Base-by-base conservation (phyloP, 768 basidiomycete species). In the Leccinum uliginosum region DNA sequence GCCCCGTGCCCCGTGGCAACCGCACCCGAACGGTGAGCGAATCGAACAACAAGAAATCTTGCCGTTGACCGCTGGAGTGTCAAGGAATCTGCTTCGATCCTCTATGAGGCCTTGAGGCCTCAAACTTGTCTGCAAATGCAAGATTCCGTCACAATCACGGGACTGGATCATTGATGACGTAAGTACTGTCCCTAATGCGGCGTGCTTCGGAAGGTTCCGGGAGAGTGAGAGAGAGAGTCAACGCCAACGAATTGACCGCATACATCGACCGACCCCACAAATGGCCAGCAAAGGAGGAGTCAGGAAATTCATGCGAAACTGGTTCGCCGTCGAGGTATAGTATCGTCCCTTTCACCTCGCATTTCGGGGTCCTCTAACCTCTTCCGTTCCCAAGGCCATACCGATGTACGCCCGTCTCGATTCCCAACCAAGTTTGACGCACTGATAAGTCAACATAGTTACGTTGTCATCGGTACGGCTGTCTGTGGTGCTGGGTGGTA, bases 401-500 rank as follows among this genome's bases (percentile, higher is more conserved):
- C 81, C 80, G 47, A 75, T 82, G 78, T 80, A 65, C 67, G 77
- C 61, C 27, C 14, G 4, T 55, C 55, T 53, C 60, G 47, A 40
- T 45, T 51, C 57, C 50, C 26, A 55, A 45, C 35, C 27, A 3
- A 38, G 47, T 55, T 49, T 46, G 44, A 15, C 32, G 24, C 38
- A 58, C 60, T 71, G 21, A 68, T n/a, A 8, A 48, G 46, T 40
- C 57, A 8, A 34, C 29, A 2, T 49, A 83, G 79, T 53, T 80
- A 79, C 56, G 73, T 69, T 58, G 73, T 85, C 64, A 75, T 83
- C 35, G 82, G 82, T 46, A 47, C 76, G 35, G 77, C 78, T 23
- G 71, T 76, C 44, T 73, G 70, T 53, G 89, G 89, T 62, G 88
- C 87, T 54, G 62, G 69, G 46, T 87, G 83, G 85, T 91, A 91